A percentile compares a stretch with the other conserved stretches of the same genome.
phyloP scores from a whole-genome alignment of 306 rosid species.

The Biancaea sappan region DNA sequence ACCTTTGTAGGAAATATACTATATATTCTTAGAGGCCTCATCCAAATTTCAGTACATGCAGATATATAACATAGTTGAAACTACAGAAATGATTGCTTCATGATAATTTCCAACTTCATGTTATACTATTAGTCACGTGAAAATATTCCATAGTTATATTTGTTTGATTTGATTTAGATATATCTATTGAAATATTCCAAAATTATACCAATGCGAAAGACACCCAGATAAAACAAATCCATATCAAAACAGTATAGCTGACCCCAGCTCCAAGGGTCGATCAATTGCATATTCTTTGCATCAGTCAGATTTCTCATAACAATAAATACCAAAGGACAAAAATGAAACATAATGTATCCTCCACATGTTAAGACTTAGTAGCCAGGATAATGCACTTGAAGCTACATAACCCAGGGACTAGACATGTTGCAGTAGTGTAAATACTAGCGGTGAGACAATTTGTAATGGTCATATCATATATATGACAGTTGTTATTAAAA shows the following conservation, averaged over 20 bases:
- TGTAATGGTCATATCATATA: background rate
- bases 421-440: background rate
- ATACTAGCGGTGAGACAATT: background rate
- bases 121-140: background rate
- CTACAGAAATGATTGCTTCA: background rate
- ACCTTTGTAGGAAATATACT: background rate
- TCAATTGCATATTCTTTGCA: background rate
- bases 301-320: background rate
- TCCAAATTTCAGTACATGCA: background rate
- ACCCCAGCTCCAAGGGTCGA: background rate
- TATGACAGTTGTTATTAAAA: background rate
- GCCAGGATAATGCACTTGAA: background rate
- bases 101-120: background rate
- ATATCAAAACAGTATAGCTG: background rate
- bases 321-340: background rate
- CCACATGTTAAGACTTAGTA: background rate
- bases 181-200: background rate
- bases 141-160: background rate
- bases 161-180: background rate
- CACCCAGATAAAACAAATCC: background rate
- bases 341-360: background rate
- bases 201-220: background rate
- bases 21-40: background rate
- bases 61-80: slow-evolving; percentile 18
- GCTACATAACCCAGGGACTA: background rate